phyloP scores from a whole-genome alignment of 371 early-diverging fungal genomes.

The Blakeslea trispora region DNA sequence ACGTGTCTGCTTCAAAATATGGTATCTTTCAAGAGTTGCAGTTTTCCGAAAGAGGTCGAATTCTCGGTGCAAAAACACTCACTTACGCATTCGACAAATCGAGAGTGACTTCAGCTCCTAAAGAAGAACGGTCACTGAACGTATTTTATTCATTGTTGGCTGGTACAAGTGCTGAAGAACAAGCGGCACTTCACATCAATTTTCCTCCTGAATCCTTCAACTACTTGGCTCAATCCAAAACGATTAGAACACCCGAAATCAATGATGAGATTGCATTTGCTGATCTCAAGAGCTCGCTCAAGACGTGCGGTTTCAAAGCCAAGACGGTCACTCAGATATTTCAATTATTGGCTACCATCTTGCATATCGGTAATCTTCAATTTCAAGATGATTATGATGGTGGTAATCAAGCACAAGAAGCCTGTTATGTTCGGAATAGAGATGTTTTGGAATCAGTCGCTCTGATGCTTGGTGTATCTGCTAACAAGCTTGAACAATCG shows the following conservation, averaged over 20 bases:
- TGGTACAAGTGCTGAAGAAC: slow-evolving; percentile 59
- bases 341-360: slow-evolving; percentile 67
- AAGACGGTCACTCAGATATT: slow-evolving; percentile 70
- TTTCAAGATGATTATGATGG: slow-evolving; percentile 61
- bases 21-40: slow-evolving; percentile 83
- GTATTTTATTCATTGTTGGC: slow-evolving; percentile 80
- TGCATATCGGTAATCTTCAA: slow-evolving; percentile 72
- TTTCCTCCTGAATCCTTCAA: slow-evolving; percentile 52
- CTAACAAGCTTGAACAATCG: slow-evolving; percentile 56
- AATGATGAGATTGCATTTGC: slow-evolving; percentile 44
- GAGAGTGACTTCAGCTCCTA: slow-evolving; percentile 57
- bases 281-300: slow-evolving; percentile 69
- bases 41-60: slow-evolving; percentile 74
- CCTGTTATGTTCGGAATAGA: slow-evolving; percentile 50
- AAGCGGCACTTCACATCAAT: slow-evolving; percentile 57
- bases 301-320: slow-evolving; percentile 72
- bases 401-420: slow-evolving; percentile 50
- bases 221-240: slow-evolving; percentile 49
- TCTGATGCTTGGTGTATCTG: slow-evolving; percentile 73
- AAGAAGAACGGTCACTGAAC: slow-evolving; percentile 80
- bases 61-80: slow-evolving; percentile 79
- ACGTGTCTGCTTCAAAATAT: slow-evolving; percentile 68
- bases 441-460: slow-evolving; percentile 73
- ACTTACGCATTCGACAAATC: slow-evolving; percentile 83
- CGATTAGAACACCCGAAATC: slow-evolving; percentile 36